Evolutionary conservation across 2,329 filamentous ascomycete genomes (phyloP), one percentile per base, ranked within the genome.

Genomic region (Verticillium longisporum): DNA sequence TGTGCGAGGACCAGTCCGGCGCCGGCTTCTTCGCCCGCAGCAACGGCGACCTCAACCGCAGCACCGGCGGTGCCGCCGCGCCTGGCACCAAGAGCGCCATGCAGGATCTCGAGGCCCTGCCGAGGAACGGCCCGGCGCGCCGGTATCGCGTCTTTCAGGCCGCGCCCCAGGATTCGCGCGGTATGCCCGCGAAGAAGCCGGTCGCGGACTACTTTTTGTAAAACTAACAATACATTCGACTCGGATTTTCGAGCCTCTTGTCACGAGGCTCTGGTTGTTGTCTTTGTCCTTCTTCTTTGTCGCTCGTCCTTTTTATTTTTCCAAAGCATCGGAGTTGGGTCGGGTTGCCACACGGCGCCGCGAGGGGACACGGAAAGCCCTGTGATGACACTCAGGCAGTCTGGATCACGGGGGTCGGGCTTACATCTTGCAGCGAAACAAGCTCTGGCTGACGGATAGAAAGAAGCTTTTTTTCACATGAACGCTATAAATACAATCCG

Each of bases 121-220:
- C 66, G 61, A 78, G 73, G 72, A 81, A 74, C 62, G 93, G 93
- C 1, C 95, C 95, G 1, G 95, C 93, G 3, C 84, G 95, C 69
- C 82, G 95, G 67, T 99, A 99, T 76, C 82, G 94, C 38, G 94
- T 99, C 10, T 99, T 99, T 72, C 93, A 98, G 70, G 95, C 95
- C 0, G 95, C 95, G 60, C 93, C 95, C 59, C 95, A 99, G 77
- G 95, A 98, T 74, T 92, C 90, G 1, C 84, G 95, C 68, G 95
- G 95, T 4, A 99, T 99, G 95, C 95, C 95, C 62, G 95, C 95
- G 3, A 99, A 99, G 84, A 98, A 98, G 76, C 95, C 95, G 3
- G 92, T 97, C 59, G 92, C 92, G 14, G 94, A 98, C 77, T 99
- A 98, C 79, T 99, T 99, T 75, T 79, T 99, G 76, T 88, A 73